Evolutionary conservation across 768 basidiomycete genomes (phyloP).

Genomic region (Lactarius psammicola): DNA sequence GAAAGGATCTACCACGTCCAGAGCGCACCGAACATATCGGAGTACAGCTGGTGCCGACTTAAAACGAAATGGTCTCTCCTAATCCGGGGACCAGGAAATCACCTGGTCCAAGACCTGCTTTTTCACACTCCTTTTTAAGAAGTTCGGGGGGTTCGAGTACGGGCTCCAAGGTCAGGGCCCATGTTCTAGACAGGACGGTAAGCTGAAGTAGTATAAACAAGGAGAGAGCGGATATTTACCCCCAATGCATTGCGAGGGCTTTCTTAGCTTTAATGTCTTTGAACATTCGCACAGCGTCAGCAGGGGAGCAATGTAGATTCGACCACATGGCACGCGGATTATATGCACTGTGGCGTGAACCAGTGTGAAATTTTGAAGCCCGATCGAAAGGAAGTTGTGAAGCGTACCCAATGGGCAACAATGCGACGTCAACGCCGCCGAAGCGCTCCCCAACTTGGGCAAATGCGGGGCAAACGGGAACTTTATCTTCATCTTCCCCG

Average conservation of each 20-base stretch:
- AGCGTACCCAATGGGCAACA: constrained; percentile 67
- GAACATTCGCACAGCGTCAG: constrained; percentile 67
- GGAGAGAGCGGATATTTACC: constrained; percentile 38
- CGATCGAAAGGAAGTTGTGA: background rate
- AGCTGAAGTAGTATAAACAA: background rate
- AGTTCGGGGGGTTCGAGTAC: constrained; percentile 58
- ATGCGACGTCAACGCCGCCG: constrained; percentile 63
- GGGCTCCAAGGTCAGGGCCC: constrained; percentile 53
- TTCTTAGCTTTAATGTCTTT: constrained; percentile 57
- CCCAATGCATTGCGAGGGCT: constrained; percentile 73
- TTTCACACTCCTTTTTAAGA: constrained; percentile 52
- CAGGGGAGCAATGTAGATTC: constrained; percentile 62
- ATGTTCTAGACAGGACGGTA: constrained; percentile 41
- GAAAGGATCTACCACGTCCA: background rate
- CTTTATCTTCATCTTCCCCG: constrained; percentile 48
- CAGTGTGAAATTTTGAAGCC: background rate
- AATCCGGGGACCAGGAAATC: constrained; percentile 58
- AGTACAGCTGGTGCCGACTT: background rate
- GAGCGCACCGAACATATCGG: background rate
- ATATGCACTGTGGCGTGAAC: constrained; percentile 53
- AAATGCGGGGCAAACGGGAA: constrained; percentile 69
- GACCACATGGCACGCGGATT: constrained; percentile 54
- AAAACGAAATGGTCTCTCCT: constrained; percentile 51
- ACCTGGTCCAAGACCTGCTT: constrained; percentile 50
- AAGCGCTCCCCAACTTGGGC: constrained; percentile 62